Evolutionary conservation across 768 basidiomycete genomes (phyloP).

Genomic region (Lactarius vividus): DNA sequence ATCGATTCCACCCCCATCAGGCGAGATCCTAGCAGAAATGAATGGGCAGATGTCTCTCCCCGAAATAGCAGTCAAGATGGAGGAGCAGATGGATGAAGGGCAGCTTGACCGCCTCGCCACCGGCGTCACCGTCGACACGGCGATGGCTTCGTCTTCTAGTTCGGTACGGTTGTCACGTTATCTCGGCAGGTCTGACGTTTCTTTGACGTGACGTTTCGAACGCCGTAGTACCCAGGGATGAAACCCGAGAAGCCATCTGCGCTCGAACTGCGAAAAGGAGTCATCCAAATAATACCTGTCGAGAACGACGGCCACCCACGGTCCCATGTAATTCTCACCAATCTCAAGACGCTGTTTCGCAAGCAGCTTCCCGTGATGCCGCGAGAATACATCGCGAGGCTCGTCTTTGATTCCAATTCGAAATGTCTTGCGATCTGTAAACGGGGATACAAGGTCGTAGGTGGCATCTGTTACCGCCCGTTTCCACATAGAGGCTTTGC

Average conservation of each 20-base stretch:
- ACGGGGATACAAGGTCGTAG: slow-evolving; percentile 91
- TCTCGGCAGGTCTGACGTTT: background rate
- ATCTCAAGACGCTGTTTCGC: slow-evolving; percentile 96
- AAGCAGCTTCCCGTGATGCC: slow-evolving; percentile 99
- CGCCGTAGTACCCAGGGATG: slow-evolving; percentile 44
- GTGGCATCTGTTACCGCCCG: slow-evolving; percentile 95
- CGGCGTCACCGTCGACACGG: slow-evolving; percentile 74
- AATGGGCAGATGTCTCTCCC: slow-evolving; percentile 43
- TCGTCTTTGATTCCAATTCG: slow-evolving; percentile 93
- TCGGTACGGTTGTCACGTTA: slow-evolving; percentile 40
- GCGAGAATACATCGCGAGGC: slow-evolving; percentile 93
- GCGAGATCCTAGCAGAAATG: slow-evolving; percentile 39
- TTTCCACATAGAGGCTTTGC: slow-evolving; percentile 94
- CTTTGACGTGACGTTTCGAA: slow-evolving; percentile 7
- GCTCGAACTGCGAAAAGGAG: slow-evolving; percentile 73
- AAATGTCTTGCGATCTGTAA: slow-evolving; percentile 92
- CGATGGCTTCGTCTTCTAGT: slow-evolving; percentile 41
- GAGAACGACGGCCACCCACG: slow-evolving; percentile 76
- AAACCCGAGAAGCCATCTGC: slow-evolving; percentile 76
- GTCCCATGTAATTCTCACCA: slow-evolving; percentile 83
- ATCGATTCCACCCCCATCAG: slow-evolving; percentile 42
- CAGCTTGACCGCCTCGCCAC: slow-evolving; percentile 76
- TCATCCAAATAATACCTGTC: slow-evolving; percentile 82
- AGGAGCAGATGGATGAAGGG: slow-evolving; percentile 76
- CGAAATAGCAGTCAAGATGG: slow-evolving; percentile 59